phyloP scores from a whole-genome alignment of 768 basidiomycete species.

The Hysterangium stoloniferum region DNA sequence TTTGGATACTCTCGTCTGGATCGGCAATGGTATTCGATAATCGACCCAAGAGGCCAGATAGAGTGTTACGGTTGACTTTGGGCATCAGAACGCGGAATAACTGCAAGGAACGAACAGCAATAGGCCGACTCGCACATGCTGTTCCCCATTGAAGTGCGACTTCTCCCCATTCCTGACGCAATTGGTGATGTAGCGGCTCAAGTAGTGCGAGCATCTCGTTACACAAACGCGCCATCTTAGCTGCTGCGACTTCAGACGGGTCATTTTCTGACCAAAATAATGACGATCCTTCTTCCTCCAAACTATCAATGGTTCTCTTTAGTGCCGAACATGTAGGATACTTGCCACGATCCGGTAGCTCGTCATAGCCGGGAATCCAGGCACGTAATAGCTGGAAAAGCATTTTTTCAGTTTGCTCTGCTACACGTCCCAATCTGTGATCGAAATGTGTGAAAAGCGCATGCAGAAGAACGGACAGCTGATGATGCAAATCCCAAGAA shows the following conservation, averaged over 20 bases:
- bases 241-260: slow-evolving; percentile 37
- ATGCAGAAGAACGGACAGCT: slow-evolving; percentile 71
- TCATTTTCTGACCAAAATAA: slow-evolving; percentile 74
- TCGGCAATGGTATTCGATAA: slow-evolving; percentile 79
- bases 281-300: slow-evolving; percentile 51
- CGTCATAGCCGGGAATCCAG: slow-evolving; percentile 73
- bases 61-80: slow-evolving; percentile 56
- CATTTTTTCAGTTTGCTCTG: slow-evolving; percentile 65
- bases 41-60: slow-evolving; percentile 74
- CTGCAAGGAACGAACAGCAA: slow-evolving; percentile 85
- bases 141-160: slow-evolving; percentile 80
- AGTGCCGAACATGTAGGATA: slow-evolving; percentile 41
- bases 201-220: slow-evolving; percentile 59
- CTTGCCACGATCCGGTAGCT: slow-evolving; percentile 49
- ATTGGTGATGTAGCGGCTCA: slow-evolving; percentile 57
- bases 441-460: slow-evolving; percentile 78
- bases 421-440: slow-evolving; percentile 62
- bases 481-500: slow-evolving; percentile 63
- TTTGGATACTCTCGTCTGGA: slow-evolving; percentile 66
- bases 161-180: slow-evolving; percentile 72
- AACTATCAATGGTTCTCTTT: slow-evolving; percentile 39
- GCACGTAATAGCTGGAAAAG: slow-evolving; percentile 79
- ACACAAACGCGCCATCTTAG: slow-evolving; percentile 64
- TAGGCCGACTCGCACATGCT: slow-evolving; percentile 75
- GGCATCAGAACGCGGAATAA: slow-evolving; percentile 80